phyloP scores from a whole-genome alignment of 2,329 filamentous ascomycete genomes.

The Trichoderma koningii region DNA sequence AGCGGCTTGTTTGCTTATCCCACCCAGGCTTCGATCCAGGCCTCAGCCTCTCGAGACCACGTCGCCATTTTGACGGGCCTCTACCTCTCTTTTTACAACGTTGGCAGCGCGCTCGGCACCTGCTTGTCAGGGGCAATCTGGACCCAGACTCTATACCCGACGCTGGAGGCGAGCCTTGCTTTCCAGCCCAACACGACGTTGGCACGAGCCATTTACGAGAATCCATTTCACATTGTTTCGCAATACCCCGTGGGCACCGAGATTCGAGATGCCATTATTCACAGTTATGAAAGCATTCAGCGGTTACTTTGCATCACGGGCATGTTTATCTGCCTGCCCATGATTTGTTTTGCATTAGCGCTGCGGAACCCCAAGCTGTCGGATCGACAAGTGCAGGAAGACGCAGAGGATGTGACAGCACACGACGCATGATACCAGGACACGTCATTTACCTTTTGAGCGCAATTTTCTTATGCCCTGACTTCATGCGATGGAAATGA shows the following conservation, averaged over 20 bases:
- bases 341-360: constrained; percentile 48
- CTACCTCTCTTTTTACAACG: constrained; percentile 46
- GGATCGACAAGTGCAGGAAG: constrained; percentile 37
- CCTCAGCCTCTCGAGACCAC: constrained; percentile 42
- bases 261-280: constrained; percentile 48
- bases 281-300: constrained; percentile 50
- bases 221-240: constrained; percentile 40
- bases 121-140: constrained; percentile 47
- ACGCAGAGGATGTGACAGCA: constrained; percentile 23
- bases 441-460: neutral
- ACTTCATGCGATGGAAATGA: neutral
- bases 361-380: constrained; percentile 50
- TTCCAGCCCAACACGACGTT: constrained; percentile 42
- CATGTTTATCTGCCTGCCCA: constrained; percentile 49
- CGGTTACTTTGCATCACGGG: constrained; percentile 49
- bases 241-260: constrained; percentile 47
- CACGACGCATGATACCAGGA: constrained; percentile 13
- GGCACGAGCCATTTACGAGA: constrained; percentile 42
- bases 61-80: constrained; percentile 45
- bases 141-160: constrained; percentile 44
- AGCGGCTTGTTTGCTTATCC: constrained; percentile 58
- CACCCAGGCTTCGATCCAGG: constrained; percentile 46
- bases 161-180: constrained; percentile 38
- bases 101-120: constrained; percentile 46
- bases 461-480: neutral